phyloP scores from a whole-genome alignment of 495 filamentous ascomycete species.

The Podospora comata region DNA sequence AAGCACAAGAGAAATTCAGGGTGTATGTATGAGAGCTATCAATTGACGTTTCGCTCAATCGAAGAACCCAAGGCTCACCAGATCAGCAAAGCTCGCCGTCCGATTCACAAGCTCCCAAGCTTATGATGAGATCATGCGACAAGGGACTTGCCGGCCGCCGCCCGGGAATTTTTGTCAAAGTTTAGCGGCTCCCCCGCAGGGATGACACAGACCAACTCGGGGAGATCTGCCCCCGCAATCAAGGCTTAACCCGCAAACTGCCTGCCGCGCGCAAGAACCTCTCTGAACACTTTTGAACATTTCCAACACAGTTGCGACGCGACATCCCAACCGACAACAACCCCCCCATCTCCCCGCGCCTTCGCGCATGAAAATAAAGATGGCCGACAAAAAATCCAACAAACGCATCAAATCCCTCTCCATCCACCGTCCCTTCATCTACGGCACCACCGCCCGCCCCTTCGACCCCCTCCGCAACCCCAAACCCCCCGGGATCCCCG shows the following conservation, averaged over 20 bases:
- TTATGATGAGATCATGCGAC: conserved; percentile 9
- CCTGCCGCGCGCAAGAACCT: neutral
- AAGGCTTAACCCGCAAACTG: conserved; percentile 25
- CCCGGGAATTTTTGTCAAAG: neutral
- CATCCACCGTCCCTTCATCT: conserved; percentile 75
- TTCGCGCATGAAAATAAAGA: neutral
- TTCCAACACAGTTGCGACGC: conserved; percentile 1
- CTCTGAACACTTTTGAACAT: neutral
- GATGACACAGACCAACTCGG: conserved; percentile 15
- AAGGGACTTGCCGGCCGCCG: neutral
- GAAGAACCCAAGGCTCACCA: neutral
- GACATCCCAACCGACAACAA: neutral
- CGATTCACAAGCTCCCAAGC: neutral
- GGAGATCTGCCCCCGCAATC: conserved; percentile 21
- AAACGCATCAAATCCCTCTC: conserved; percentile 59
- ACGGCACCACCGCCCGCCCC: conserved; percentile 72
- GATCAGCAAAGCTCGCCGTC: neutral
- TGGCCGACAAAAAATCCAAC: neutral
- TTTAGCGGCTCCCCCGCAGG: conserved; percentile 13
- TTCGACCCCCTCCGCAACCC: conserved; percentile 60
- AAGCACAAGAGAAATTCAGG: neutral
- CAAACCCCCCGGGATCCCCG: conserved; percentile 62
- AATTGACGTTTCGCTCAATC: neutral
- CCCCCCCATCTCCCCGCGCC: neutral
- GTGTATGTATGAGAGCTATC: neutral